phyloP scores from a whole-genome alignment of 2,329 filamentous ascomycete species.

The Pseudocercospora crystallina region DNA sequence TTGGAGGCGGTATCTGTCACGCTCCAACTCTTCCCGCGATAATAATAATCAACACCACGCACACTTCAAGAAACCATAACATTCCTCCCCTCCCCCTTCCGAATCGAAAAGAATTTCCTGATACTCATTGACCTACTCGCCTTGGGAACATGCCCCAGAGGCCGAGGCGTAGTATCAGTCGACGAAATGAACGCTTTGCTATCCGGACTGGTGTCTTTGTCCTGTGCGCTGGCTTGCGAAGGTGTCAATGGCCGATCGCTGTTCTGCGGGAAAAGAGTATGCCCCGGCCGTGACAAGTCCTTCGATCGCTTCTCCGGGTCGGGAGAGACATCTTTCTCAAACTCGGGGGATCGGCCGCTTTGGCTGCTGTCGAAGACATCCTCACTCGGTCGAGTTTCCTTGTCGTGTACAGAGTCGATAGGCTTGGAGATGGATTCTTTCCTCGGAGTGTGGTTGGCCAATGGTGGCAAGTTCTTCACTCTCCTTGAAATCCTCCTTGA shows the following conservation, averaged over 20 bases:
- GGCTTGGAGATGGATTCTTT: slow-evolving; percentile 7
- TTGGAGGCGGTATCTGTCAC: no score
- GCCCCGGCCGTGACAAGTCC: slow-evolving; percentile 6
- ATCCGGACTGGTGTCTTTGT: slow-evolving; percentile 8
- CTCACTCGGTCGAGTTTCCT: slow-evolving; percentile 4
- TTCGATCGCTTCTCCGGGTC: slow-evolving; percentile 13
- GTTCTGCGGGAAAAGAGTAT: slow-evolving; percentile 19
- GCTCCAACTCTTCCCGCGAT: no score
- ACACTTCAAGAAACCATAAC: slow-evolving; percentile 14
- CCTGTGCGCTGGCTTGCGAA: slow-evolving; percentile 11
- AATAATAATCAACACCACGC: no score
- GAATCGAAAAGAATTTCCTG: slow-evolving; percentile 14
- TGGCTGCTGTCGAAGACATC: neutral
- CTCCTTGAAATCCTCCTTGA: slow-evolving; percentile 31
- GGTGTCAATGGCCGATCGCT: slow-evolving; percentile 16
- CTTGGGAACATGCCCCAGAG: slow-evolving; percentile 13
- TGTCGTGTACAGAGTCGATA: slow-evolving; percentile 21
- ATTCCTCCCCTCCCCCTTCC: slow-evolving; percentile 12
- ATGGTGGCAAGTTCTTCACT: slow-evolving; percentile 23
- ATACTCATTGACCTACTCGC: slow-evolving; percentile 17
- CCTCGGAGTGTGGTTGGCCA: neutral
- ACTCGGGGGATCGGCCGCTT: neutral
- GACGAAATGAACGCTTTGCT: slow-evolving; percentile 10
- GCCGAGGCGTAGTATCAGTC: slow-evolving; percentile 2
- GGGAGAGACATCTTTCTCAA: slow-evolving; percentile 6